A percentile compares a stretch with the other conserved stretches of the same genome.
phyloP scores from a whole-genome alignment of 176 grass and related monocot species.

The Dendrocalamus sinicus region DNA sequence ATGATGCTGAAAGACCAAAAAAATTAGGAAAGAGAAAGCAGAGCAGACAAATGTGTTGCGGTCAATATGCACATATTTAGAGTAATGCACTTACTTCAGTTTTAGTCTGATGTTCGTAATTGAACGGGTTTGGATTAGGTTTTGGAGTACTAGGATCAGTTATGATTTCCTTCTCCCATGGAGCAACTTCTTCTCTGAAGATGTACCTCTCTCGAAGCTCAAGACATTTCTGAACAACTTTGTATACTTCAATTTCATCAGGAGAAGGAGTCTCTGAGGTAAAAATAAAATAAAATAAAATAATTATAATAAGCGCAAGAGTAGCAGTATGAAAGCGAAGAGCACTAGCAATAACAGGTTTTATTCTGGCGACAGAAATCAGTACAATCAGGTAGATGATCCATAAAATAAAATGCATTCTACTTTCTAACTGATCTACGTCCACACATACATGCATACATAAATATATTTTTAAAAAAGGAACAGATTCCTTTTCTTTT shows the following conservation, averaged over 20 bases:
- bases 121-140: constrained; percentile 83
- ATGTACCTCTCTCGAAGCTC: constrained; percentile 83
- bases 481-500: background rate
- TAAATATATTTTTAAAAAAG: constrained; percentile 7
- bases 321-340: background rate
- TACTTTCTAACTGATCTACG: background rate
- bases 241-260: constrained; percentile 89
- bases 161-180: constrained; percentile 96
- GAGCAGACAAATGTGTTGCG: background rate
- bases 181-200: constrained; percentile 90
- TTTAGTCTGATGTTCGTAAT: constrained; percentile 68
- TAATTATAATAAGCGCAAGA: background rate
- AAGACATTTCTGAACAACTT: constrained; percentile 91
- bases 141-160: constrained; percentile 96
- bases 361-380: background rate
- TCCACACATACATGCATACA: background rate
- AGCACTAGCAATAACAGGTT: background rate
- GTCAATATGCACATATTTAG: constrained; percentile 17
- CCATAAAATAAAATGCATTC: constrained; percentile 17
- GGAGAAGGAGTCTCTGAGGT: constrained; percentile 68
- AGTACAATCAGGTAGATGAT: background rate
- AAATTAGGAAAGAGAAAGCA: background rate
- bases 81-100: constrained; percentile 62
- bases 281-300: background rate
- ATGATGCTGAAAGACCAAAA: constrained; percentile 66